These are phyloP conservation scores for Microsporum audouinii DNA, from an alignment of 2,329 filamentous ascomycete species.

Conservation along the genomic window DNA sequence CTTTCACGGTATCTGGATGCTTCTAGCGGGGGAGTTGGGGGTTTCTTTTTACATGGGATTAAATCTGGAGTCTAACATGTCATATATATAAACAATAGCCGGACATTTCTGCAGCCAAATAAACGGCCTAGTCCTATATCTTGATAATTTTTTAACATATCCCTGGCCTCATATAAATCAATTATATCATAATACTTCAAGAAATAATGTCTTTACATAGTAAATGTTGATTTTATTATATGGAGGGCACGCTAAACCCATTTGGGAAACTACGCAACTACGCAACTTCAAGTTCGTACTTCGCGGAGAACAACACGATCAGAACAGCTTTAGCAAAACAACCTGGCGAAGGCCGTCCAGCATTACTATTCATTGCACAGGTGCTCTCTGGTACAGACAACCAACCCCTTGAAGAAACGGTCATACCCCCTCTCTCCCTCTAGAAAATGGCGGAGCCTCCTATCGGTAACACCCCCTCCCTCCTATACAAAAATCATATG, in stretches of 20 bases:
- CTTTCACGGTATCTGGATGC: background rate
- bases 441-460: slow-evolving; percentile 37
- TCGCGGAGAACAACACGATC: background rate
- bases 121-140: background rate
- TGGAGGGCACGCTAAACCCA: background rate
- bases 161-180: background rate
- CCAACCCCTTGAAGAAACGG: background rate
- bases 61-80: background rate
- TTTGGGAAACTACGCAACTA: background rate
- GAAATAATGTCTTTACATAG: too few relatives aligned
- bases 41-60: background rate
- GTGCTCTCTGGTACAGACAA: background rate
- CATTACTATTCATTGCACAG: background rate
- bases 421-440: background rate
- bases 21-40: slow-evolving; percentile 2
- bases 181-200: background rate
- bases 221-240: background rate
- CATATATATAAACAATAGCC: background rate
- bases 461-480: slow-evolving; percentile 32
- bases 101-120: background rate
- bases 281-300: background rate
- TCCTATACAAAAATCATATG: slow-evolving; percentile 5
- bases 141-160: background rate
- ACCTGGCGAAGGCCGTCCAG: background rate
- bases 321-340: background rate